These are phyloP conservation scores for Salinomyces thailandicus DNA, from an alignment of 2,329 filamentous ascomycete species.

Conservation along the genomic window DNA sequence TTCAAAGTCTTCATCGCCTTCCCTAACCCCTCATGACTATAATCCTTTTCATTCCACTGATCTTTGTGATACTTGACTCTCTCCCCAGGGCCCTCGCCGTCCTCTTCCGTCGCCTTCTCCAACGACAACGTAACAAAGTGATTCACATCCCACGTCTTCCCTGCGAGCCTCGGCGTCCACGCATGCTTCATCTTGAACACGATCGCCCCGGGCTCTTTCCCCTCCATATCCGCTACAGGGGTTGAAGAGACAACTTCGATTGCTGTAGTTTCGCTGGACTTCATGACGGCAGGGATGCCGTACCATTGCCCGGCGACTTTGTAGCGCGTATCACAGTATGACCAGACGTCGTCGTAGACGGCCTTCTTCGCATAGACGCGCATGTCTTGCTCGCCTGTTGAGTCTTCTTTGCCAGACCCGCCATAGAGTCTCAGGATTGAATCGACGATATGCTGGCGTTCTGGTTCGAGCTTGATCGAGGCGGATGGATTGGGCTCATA, in stretches of 20 bases:
- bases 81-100: slow-evolving; percentile 21
- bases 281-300: slow-evolving; percentile 36
- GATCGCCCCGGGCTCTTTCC: slow-evolving; percentile 28
- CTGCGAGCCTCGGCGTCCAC: slow-evolving; percentile 34
- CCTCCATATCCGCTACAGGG: background rate
- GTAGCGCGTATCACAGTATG: slow-evolving; percentile 40
- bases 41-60: slow-evolving; percentile 42
- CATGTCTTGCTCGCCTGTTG: slow-evolving; percentile 40
- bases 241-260: slow-evolving; percentile 29
- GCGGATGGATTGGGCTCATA: slow-evolving; percentile 33
- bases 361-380: slow-evolving; percentile 37
- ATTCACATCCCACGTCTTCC: slow-evolving; percentile 30
- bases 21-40: slow-evolving; percentile 37
- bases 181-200: slow-evolving; percentile 41
- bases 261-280: slow-evolving; percentile 30
- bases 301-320: slow-evolving; percentile 45
- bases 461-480: slow-evolving; percentile 26
- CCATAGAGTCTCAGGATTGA: slow-evolving; percentile 37
- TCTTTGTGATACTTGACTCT: slow-evolving; percentile 41
- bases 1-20: slow-evolving; percentile 42
- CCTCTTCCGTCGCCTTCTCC: slow-evolving; percentile 9
- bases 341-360: slow-evolving; percentile 39
- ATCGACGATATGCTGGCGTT: slow-evolving; percentile 33
- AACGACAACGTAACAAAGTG: slow-evolving; percentile 32
- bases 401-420: slow-evolving; percentile 35